phyloP scores from a whole-genome alignment of 495 filamentous ascomycete species.

The Trypethelium eluteriae region DNA sequence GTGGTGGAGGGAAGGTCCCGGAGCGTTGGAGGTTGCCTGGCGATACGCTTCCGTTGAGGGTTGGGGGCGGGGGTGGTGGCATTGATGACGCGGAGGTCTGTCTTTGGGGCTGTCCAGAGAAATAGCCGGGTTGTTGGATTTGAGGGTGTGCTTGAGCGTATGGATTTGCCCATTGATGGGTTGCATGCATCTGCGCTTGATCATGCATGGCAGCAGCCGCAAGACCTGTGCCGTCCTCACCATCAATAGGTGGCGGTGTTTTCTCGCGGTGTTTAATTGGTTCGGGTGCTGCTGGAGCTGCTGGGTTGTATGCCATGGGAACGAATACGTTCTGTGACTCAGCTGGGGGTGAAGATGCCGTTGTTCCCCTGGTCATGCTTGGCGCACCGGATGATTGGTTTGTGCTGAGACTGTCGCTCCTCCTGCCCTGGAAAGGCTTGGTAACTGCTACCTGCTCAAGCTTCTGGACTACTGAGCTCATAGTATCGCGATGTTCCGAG shows the following conservation, averaged over 20 bases:
- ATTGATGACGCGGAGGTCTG: constrained; percentile 15
- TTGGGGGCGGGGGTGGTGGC: constrained; percentile 32
- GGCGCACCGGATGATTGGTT: constrained; percentile 36
- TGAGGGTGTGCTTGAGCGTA: constrained; percentile 37
- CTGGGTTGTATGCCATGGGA: constrained; percentile 88
- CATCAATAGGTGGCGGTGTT: constrained; percentile 75
- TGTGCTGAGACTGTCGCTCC: constrained; percentile 31
- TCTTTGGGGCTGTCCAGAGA: constrained; percentile 34
- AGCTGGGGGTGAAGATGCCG: constrained; percentile 30
- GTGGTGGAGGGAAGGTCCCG: constrained; percentile 27
- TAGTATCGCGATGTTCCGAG: constrained; percentile 44
- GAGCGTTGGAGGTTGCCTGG: constrained; percentile 22
- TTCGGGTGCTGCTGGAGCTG: constrained; percentile 78
- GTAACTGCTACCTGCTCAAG: constrained; percentile 74
- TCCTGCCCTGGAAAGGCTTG: constrained; percentile 34
- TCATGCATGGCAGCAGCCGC: constrained; percentile 61
- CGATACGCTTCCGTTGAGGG: constrained; percentile 21
- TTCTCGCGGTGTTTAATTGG: constrained; percentile 78
- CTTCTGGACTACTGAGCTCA: constrained; percentile 76
- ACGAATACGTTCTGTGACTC: constrained; percentile 46
- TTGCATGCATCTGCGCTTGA: constrained; percentile 25
- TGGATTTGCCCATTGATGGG: constrained; percentile 16
- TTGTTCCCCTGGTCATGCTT: constrained; percentile 37
- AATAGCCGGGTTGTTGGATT: constrained; percentile 30
- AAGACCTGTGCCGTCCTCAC: constrained; percentile 63